These are phyloP conservation scores for Epichloe elymi DNA, from an alignment of 2,329 filamentous ascomycete genomes.

Conservation along the genomic window DNA sequence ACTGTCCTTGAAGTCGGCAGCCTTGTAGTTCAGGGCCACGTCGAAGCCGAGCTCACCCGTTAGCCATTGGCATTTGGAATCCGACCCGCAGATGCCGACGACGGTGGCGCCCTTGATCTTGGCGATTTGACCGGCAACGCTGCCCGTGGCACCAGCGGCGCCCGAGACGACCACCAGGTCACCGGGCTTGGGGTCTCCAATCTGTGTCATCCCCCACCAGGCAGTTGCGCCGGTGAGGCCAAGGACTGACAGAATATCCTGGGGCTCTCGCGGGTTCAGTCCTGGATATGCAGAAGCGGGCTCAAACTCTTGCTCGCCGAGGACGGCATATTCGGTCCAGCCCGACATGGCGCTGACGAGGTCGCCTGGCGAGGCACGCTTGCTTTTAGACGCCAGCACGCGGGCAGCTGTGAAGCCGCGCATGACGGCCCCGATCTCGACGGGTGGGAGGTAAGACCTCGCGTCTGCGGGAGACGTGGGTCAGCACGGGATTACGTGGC, in stretches of 20 bases:
- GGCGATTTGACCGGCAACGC: constrained; percentile 64
- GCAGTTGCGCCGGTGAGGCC: constrained; percentile 62
- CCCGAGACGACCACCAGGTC: constrained; percentile 68
- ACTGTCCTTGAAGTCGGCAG: constrained; percentile 43
- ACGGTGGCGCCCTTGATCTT: constrained; percentile 54
- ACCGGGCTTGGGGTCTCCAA: constrained; percentile 53
- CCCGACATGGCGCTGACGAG: constrained; percentile 42
- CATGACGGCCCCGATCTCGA: constrained; percentile 56
- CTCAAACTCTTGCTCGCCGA: constrained; percentile 37
- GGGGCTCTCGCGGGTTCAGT: constrained; percentile 23
- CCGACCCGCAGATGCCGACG: constrained; percentile 51
- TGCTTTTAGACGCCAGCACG: constrained; percentile 46
- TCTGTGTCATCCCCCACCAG: constrained; percentile 59
- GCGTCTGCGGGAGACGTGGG: constrained; percentile 19
- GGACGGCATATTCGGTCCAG: constrained; percentile 54
- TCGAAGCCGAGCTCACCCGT: constrained; percentile 53
- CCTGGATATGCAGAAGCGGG: constrained; percentile 26
- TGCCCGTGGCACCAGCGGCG: constrained; percentile 67
- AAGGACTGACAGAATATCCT: constrained; percentile 48
- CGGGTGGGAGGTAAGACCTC: constrained; percentile 53
- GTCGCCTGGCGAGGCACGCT: constrained; percentile 41
- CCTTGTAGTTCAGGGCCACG: constrained; percentile 57
- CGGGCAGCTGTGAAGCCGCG: constrained; percentile 47
- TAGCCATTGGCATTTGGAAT: constrained; percentile 56
- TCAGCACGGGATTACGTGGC: not conserved